These are phyloP conservation scores for Ophiocordyceps polyrhachis-furcata DNA, from an alignment of 2,329 filamentous ascomycete species.

Conservation along the genomic window DNA sequence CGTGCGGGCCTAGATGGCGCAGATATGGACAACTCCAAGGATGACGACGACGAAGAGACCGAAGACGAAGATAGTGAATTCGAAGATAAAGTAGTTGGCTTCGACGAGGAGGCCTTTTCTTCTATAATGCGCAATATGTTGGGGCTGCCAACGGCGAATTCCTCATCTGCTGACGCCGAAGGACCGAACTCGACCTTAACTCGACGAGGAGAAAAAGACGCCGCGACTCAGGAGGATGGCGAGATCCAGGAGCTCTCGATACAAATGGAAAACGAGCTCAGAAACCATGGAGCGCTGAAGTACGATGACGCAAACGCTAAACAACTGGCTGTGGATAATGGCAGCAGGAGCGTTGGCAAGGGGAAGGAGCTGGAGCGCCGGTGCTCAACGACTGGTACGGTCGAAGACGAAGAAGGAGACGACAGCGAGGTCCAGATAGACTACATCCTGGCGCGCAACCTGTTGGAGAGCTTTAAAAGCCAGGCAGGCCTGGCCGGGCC, in stretches of 20 bases:
- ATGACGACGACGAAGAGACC: slow-evolving; percentile 34
- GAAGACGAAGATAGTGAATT: slow-evolving; percentile 38
- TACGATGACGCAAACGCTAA: slow-evolving; percentile 22
- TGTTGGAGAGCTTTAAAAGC: slow-evolving; percentile 82
- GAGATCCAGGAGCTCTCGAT: slow-evolving; percentile 47
- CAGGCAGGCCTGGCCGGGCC: slow-evolving; percentile 76
- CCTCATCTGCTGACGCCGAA: background rate
- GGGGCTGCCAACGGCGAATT: slow-evolving; percentile 31
- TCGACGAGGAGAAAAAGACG: background rate
- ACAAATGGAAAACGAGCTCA: slow-evolving; percentile 54
- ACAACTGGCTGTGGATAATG: background rate
- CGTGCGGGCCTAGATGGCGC: slow-evolving; percentile 64
- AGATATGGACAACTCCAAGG: slow-evolving; percentile 54
- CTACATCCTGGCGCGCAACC: slow-evolving; percentile 73
- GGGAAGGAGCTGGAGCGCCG: slow-evolving; percentile 3
- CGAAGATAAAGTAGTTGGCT: slow-evolving; percentile 59
- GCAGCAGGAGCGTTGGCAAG: slow-evolving; percentile 2
- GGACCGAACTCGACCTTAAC: background rate
- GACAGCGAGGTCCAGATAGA: slow-evolving; percentile 56
- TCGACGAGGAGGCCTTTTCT: slow-evolving; percentile 71
- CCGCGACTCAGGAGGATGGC: slow-evolving; percentile 29
- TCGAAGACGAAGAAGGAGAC: slow-evolving; percentile 23
- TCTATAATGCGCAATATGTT: slow-evolving; percentile 87
- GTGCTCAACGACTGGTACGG: slow-evolving; percentile 13
- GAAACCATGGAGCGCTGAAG: slow-evolving; percentile 11